These are phyloP conservation scores for Penicillium sp. DNA, from an alignment of 2,329 filamentous ascomycete genomes.

Conservation along the genomic window DNA sequence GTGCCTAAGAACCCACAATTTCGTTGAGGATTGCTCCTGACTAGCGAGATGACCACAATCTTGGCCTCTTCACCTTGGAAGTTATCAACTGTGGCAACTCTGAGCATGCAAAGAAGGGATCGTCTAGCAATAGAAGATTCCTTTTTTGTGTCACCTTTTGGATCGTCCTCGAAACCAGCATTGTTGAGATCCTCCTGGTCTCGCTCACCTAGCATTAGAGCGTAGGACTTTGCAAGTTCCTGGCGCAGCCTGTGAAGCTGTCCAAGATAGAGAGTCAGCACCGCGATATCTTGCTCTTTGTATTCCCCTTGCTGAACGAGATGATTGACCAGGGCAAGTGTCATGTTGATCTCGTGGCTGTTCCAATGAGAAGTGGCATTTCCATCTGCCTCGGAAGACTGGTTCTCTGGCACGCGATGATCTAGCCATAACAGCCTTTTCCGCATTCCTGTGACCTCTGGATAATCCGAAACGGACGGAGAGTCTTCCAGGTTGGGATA, in stretches of 20 bases:
- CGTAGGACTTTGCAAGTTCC: background rate
- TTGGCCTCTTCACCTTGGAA: slow-evolving; percentile 78
- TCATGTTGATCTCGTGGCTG: background rate
- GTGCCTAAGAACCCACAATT: slow-evolving; percentile 68
- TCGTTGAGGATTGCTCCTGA: slow-evolving; percentile 64
- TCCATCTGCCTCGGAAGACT: background rate
- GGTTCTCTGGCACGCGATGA: background rate
- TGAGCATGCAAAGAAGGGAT: slow-evolving; percentile 32
- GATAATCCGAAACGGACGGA: background rate
- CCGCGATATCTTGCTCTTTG: background rate
- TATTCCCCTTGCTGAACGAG: background rate
- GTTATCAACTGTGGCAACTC: slow-evolving; percentile 70
- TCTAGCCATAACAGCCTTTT: background rate
- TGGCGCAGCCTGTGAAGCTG: background rate
- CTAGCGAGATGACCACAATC: slow-evolving; percentile 69
- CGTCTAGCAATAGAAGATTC: background rate
- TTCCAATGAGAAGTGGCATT: background rate
- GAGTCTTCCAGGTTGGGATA: background rate
- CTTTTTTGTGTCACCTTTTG: background rate
- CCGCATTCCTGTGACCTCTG: background rate
- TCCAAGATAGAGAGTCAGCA: background rate
- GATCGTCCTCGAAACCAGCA: background rate
- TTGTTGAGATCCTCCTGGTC: background rate
- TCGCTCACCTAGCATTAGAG: background rate
- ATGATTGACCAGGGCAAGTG: background rate